Conservation (phyloP, 495 filamentous ascomycete genomes). For the Clohesyomyces aquaticus region DNA sequence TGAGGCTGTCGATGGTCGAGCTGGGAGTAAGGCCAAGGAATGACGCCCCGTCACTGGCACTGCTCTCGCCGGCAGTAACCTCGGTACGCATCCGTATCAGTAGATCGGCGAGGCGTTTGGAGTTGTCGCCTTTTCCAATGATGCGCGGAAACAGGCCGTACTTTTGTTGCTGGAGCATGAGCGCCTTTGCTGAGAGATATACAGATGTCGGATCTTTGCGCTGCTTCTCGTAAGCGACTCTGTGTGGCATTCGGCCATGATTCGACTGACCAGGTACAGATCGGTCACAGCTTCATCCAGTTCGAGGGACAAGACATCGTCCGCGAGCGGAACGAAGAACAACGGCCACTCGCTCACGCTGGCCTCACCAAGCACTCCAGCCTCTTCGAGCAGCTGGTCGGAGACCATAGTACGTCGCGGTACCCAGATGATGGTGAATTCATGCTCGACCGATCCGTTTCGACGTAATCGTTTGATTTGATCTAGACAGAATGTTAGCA, state of each 20-base stretch:
- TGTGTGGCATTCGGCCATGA: not conserved
- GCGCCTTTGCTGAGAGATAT: conserved; percentile 84
- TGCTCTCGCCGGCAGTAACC: conserved; percentile 77
- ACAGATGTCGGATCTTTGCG: conserved; percentile 89
- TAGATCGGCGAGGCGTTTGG: conserved; percentile 82
- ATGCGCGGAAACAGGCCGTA: conserved; percentile 95
- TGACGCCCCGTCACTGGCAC: conserved; percentile 55
- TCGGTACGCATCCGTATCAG: conserved; percentile 93
- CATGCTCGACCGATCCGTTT: conserved; percentile 83
- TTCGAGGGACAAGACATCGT: conserved; percentile 89
- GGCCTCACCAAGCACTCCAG: conserved; percentile 89
- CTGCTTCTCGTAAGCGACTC: conserved; percentile 48
- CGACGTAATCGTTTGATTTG: conserved; percentile 89
- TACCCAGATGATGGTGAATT: conserved; percentile 92
- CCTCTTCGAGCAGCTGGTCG: conserved; percentile 89
- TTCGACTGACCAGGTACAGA: conserved; percentile 70
- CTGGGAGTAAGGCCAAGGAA: conserved; percentile 82
- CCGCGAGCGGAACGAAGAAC: conserved; percentile 87
- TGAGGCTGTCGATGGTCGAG: conserved; percentile 80
- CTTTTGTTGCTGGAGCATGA: conserved; percentile 91
- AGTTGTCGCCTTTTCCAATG: conserved; percentile 94
- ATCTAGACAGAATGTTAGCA: conserved; percentile 57
- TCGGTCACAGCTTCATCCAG: conserved; percentile 85
- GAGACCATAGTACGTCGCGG: conserved; percentile 89
- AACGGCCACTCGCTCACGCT: conserved; percentile 83